These are phyloP conservation scores for Atalantia buxifolia DNA, from an alignment of 345 rosid genomes.

Conservation along the genomic window DNA sequence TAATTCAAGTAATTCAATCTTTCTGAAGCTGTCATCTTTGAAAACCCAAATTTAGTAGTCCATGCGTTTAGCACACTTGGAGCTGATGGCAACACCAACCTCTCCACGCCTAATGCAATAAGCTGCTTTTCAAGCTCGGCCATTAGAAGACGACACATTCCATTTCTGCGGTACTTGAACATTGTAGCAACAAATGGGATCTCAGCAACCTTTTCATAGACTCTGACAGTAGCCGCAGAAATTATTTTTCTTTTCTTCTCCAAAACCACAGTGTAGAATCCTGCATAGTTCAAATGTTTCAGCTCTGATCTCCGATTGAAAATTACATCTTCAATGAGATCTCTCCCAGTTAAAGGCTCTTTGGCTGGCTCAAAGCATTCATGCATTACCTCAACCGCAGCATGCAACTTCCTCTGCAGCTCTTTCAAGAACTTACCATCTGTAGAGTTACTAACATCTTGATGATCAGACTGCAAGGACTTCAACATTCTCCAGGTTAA, in stretches of 20 bases:
- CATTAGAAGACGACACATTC: slow-evolving; percentile 53
- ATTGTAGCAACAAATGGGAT: slow-evolving; percentile 55
- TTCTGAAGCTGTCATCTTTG: slow-evolving; percentile 33
- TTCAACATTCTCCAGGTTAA: slow-evolving; percentile 61
- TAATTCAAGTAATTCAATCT: slow-evolving; percentile 25
- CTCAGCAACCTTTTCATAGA: slow-evolving; percentile 56
- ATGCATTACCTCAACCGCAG: slow-evolving; percentile 57
- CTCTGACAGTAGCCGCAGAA: slow-evolving; percentile 62
- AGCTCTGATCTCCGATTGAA: slow-evolving; percentile 36
- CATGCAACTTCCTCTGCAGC: slow-evolving; percentile 36
- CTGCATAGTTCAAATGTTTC: slow-evolving; percentile 39
- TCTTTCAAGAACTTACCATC: neutral
- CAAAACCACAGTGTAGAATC: slow-evolving; percentile 61
- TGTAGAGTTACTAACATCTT: neutral
- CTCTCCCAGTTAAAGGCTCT: slow-evolving; percentile 49
- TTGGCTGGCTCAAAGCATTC: slow-evolving; percentile 63
- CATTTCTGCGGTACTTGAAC: slow-evolving; percentile 32
- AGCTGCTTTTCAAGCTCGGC: slow-evolving; percentile 54
- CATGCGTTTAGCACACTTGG: slow-evolving; percentile 38
- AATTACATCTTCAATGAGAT: slow-evolving; percentile 59
- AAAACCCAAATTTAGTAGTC: slow-evolving; percentile 51
- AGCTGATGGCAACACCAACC: slow-evolving; percentile 48
- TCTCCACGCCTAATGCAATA: slow-evolving; percentile 39
- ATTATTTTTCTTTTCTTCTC: slow-evolving; percentile 46
- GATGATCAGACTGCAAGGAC: slow-evolving; percentile 16